Percentiles rank a stretch among this genome's conserved stretches.
Evolutionary conservation across 768 basidiomycete species (phyloP).

Genomic region (Russula abietina): DNA sequence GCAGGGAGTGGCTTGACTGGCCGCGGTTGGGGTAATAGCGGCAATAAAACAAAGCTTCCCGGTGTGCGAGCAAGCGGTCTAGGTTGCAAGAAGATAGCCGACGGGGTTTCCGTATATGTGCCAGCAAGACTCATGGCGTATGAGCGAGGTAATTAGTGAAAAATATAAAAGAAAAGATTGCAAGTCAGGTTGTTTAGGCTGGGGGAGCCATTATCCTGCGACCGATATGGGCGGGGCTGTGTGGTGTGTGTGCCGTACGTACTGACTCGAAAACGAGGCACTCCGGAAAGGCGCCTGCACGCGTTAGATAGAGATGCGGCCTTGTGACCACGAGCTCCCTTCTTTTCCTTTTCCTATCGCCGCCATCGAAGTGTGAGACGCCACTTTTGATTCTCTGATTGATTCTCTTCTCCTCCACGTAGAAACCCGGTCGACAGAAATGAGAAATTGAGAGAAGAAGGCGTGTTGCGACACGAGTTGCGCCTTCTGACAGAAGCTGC

Average conservation of each 20-base stretch:
- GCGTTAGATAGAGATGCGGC: too few relatives aligned
- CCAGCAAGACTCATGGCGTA: slow-evolving; percentile 11
- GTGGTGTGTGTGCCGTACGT: too few relatives aligned
- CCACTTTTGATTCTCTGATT: too few relatives aligned
- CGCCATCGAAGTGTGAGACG: too few relatives aligned
- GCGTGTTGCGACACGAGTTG: too few relatives aligned
- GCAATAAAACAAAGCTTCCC: slow-evolving; percentile 59
- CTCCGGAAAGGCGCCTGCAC: too few relatives aligned
- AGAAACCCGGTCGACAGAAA: background rate
- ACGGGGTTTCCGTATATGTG: slow-evolving; percentile 7
- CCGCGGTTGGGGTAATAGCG: slow-evolving; percentile 54
- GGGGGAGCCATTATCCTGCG: background rate
- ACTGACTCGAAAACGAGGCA: too few relatives aligned
- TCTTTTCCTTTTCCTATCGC: too few relatives aligned
- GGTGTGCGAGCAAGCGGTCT: slow-evolving; percentile 57
- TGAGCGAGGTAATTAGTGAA: background rate
- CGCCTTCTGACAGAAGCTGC: too few relatives aligned
- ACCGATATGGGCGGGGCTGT: too few relatives aligned
- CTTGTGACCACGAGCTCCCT: too few relatives aligned
- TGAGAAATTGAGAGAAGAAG: background rate
- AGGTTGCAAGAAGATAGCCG: slow-evolving; percentile 49
- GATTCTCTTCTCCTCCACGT: too few relatives aligned
- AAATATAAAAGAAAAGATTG: background rate
- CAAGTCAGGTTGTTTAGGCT: background rate
- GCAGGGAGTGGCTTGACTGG: slow-evolving; percentile 46